These are phyloP conservation scores for Insectozyma bohioensis DNA, from an alignment of 1,139 yeast species.

Conservation along the genomic window DNA sequence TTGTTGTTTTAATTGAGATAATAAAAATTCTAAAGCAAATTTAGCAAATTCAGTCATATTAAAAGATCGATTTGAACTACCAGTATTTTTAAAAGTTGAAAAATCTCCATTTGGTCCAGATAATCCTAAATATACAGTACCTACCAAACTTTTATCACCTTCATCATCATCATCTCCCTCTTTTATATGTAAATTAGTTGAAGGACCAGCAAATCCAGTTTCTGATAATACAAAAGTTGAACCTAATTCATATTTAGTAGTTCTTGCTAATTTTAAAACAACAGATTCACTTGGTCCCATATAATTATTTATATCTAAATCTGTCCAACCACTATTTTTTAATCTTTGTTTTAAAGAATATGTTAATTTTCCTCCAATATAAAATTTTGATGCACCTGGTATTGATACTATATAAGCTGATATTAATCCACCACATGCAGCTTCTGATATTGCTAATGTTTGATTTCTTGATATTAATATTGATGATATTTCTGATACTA, in stretches of 20 bases:
- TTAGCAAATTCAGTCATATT: slow-evolving; percentile 79
- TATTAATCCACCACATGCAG: slow-evolving; percentile 86
- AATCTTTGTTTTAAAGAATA: slow-evolving; percentile 75
- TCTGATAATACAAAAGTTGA: slow-evolving; percentile 80
- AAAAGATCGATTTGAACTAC: slow-evolving; percentile 47
- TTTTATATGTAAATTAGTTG: slow-evolving; percentile 42
- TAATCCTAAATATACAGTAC: slow-evolving; percentile 71
- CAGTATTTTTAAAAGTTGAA: slow-evolving; percentile 50
- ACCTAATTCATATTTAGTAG: slow-evolving; percentile 76
- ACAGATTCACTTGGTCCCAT: slow-evolving; percentile 84
- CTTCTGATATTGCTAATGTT: slow-evolving; percentile 79
- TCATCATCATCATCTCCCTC: slow-evolving; percentile 17
- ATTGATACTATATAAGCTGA: slow-evolving; percentile 78
- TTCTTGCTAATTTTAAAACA: slow-evolving; percentile 73
- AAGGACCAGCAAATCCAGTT: slow-evolving; percentile 87
- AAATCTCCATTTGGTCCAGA: slow-evolving; percentile 64
- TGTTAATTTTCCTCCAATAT: slow-evolving; percentile 80
- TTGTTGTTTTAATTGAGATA: slow-evolving; percentile 33
- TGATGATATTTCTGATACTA: slow-evolving; percentile 58
- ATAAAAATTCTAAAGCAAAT: slow-evolving; percentile 60
- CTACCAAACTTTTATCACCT: slow-evolving; percentile 39
- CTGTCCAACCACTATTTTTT: slow-evolving; percentile 76
- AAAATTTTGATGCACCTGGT: slow-evolving; percentile 83
- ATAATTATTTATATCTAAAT: slow-evolving; percentile 63
- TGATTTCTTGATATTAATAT: slow-evolving; percentile 52